phyloP scores from a whole-genome alignment of 1,139 yeast species.

The Debaryomycetaceae sp. region DNA sequence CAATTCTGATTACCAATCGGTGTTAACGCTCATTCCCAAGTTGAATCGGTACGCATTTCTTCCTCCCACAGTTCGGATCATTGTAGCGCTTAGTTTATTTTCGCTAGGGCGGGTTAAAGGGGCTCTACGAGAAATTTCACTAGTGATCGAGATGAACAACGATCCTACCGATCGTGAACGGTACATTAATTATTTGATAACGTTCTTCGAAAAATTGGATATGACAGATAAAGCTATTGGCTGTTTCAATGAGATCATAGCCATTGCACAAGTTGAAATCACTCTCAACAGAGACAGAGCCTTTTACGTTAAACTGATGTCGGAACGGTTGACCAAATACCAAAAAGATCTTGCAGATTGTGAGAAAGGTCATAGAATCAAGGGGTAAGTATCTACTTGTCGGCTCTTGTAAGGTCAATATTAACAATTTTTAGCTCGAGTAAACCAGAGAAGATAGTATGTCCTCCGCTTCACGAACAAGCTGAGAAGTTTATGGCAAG shows the following conservation, averaged over 20 bases:
- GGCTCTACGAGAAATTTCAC: slow-evolving; percentile 24
- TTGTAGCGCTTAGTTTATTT: slow-evolving; percentile 21
- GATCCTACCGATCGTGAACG: slow-evolving; percentile 13
- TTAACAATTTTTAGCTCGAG: neutral
- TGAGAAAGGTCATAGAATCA: neutral
- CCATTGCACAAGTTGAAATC: slow-evolving; percentile 8
- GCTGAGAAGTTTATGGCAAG: slow-evolving; percentile 15
- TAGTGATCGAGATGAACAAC: slow-evolving; percentile 24
- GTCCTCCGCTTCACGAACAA: slow-evolving; percentile 18
- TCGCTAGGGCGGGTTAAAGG: slow-evolving; percentile 22
- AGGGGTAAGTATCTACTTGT: slow-evolving; percentile 2
- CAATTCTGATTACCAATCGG: neutral
- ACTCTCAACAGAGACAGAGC: slow-evolving; percentile 3
- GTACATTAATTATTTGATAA: slow-evolving; percentile 14
- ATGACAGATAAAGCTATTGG: slow-evolving; percentile 9
- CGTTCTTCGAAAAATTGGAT: slow-evolving; percentile 16
- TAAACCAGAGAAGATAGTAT: neutral
- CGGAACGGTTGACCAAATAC: slow-evolving; percentile 5
- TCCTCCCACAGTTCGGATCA: slow-evolving; percentile 10
- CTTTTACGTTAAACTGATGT: slow-evolving; percentile 1
- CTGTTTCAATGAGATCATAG: slow-evolving; percentile 13
- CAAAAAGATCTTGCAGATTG: slow-evolving; percentile 3
- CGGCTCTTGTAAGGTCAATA: neutral
- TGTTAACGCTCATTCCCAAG: slow-evolving; percentile 9
- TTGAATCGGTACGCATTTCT: slow-evolving; percentile 5